Evolutionary conservation across 1,284 basidiomycete species (phyloP).

Genomic region (Ganoderma meredithae): DNA sequence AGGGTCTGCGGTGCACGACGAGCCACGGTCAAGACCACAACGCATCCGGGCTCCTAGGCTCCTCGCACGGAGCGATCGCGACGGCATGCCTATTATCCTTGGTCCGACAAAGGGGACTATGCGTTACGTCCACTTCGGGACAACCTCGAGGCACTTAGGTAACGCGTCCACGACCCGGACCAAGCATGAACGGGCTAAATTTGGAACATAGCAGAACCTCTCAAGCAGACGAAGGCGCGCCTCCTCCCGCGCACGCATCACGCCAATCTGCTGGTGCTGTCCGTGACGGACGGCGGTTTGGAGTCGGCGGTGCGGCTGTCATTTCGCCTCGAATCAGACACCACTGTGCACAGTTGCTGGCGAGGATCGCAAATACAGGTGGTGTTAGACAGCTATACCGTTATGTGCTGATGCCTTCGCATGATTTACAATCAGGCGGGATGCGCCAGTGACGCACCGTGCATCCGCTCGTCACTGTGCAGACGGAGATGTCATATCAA

Average conservation of each 20-base stretch:
- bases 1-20: too few relatives aligned
- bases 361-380: background rate
- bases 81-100: background rate
- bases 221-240: background rate
- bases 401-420: background rate
- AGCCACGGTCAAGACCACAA: background rate
- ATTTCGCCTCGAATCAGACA: background rate
- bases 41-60: background rate
- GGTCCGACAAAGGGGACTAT: background rate
- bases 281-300: background rate
- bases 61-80: background rate
- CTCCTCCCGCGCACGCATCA: background rate
- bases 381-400: too few relatives aligned
- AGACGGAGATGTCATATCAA: background rate
- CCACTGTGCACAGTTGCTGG: background rate
- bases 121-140: background rate
- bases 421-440: background rate
- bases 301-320: background rate
- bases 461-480: background rate
- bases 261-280: background rate
- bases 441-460: background rate
- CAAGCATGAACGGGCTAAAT: background rate
- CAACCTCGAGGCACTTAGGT: background rate
- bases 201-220: background rate
- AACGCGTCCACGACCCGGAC: background rate